Conservation (phyloP, 139 green algal species). For the Spirogloea muscicola region DNA sequence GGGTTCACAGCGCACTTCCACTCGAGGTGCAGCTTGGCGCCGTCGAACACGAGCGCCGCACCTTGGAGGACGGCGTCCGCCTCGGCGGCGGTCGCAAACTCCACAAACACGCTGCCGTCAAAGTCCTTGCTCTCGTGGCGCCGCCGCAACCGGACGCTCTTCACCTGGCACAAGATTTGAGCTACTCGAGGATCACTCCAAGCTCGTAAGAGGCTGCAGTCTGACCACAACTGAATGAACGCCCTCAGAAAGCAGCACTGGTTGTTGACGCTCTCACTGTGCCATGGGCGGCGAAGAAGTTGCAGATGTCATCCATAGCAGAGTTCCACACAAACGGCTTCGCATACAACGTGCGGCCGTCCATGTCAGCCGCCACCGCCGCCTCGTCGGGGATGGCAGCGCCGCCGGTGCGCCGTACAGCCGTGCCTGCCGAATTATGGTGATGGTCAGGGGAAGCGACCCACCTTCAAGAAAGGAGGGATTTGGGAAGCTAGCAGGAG, state of each 20-base stretch:
- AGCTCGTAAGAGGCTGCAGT: background rate
- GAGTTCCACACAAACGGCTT: conserved; percentile 69
- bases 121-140: conserved; percentile 74
- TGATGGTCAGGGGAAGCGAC: too few relatives aligned
- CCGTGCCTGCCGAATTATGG: too few relatives aligned
- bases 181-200: background rate
- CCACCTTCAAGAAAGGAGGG: too few relatives aligned
- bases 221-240: background rate
- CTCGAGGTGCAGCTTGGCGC: conserved; percentile 8
- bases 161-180: conserved; percentile 28
- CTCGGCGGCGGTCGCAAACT: conserved; percentile 56
- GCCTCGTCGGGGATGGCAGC: too few relatives aligned
- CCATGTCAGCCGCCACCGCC: conserved; percentile 57
- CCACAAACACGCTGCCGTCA: conserved; percentile 76
- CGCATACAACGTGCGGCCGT: conserved; percentile 70
- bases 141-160: conserved; percentile 70
- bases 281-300: conserved; percentile 56
- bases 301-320: conserved; percentile 59
- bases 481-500: too few relatives aligned
- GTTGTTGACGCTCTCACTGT: background rate
- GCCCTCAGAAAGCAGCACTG: background rate
- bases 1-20: background rate
- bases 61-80: conserved; percentile 47
- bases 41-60: background rate
- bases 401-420: too few relatives aligned